phyloP scores from a whole-genome alignment of 352 stramenopile genomes.

The Phytophthora colocasiae region DNA sequence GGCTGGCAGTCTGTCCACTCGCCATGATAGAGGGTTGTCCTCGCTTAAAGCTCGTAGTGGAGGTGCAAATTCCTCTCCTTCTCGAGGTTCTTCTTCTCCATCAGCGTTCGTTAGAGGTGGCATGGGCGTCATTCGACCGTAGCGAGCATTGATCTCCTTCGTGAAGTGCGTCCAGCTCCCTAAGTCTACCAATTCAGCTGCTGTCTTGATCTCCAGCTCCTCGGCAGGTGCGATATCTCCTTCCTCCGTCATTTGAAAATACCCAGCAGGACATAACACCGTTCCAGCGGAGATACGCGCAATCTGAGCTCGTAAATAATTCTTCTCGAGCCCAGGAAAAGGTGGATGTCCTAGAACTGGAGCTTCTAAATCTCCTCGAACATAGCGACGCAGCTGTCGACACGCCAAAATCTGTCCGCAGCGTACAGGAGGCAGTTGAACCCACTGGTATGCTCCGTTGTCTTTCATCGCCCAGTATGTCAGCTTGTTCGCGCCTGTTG shows the following conservation, averaged over 20 bases:
- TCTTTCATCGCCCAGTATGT: conserved; percentile 92
- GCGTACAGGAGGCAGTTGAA: conserved; percentile 78
- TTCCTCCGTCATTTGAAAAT: conserved; percentile 79
- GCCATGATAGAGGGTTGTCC: conserved; percentile 75
- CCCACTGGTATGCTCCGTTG: conserved; percentile 82
- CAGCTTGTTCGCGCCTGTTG: conserved; percentile 83
- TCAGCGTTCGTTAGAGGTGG: conserved; percentile 77
- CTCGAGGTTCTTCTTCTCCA: conserved; percentile 72
- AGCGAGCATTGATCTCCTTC: conserved; percentile 85
- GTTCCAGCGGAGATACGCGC: conserved; percentile 87
- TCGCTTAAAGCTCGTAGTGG: conserved; percentile 71
- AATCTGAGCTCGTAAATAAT: conserved; percentile 91
- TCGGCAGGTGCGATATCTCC: conserved; percentile 77
- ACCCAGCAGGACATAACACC: conserved; percentile 84
- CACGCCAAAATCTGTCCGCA: conserved; percentile 82
- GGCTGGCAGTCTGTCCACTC: conserved; percentile 72
- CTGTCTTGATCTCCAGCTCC: conserved; percentile 77
- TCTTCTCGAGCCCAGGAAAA: conserved; percentile 87
- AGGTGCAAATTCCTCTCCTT: conserved; percentile 68
- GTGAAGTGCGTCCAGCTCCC: conserved; percentile 91
- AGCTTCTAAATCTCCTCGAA: conserved; percentile 85
- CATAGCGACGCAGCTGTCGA: conserved; percentile 78
- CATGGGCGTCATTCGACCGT: conserved; percentile 78
- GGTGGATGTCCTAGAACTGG: conserved; percentile 84
- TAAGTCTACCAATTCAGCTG: conserved; percentile 72